phyloP scores from a whole-genome alignment of 176 grass and related monocot genomes.

The Oryza rufipogon region DNA sequence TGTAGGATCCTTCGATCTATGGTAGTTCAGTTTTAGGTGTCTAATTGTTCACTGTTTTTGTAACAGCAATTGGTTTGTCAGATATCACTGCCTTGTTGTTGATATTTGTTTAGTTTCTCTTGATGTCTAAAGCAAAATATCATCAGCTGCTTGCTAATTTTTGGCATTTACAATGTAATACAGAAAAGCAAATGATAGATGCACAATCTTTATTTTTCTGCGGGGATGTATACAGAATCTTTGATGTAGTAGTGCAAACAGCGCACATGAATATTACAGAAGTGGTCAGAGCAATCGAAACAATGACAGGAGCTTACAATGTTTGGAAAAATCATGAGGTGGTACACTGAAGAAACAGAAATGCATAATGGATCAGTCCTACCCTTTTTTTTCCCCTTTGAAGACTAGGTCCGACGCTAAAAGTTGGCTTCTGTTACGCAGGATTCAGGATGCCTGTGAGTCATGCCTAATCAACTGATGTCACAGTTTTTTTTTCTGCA shows the following conservation, averaged over 20 bases:
- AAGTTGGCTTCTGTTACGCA: background rate
- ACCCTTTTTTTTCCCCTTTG: background rate
- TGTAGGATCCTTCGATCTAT: background rate
- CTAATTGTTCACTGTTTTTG: background rate
- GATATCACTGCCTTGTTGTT: background rate
- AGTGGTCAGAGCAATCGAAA: slow-evolving; percentile 18
- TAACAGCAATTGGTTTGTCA: slow-evolving; percentile 5
- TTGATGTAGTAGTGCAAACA: slow-evolving; percentile 28
- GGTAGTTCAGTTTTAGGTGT: background rate
- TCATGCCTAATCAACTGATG: slow-evolving; percentile 14
- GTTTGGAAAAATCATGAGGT: slow-evolving; percentile 28
- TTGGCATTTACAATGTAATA: slow-evolving; percentile 43
- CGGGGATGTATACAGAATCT: background rate
- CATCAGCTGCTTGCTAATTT: slow-evolving; percentile 38
- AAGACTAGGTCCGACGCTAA: background rate
- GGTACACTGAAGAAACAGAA: background rate
- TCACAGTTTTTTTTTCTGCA: background rate
- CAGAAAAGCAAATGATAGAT: slow-evolving; percentile 55
- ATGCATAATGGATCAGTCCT: background rate
- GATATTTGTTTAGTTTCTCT: slow-evolving; percentile 21
- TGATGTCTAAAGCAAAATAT: slow-evolving; percentile 5
- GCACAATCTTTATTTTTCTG: slow-evolving; percentile 18
- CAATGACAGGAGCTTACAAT: slow-evolving; percentile 10
- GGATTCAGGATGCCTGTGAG: slow-evolving; percentile 7
- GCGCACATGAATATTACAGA: slow-evolving; percentile 20